Percentiles rank a stretch among this genome's conserved stretches.
phyloP scores from a whole-genome alignment of 1,139 yeast species.

The Kurtzmaniella quercitrusa region DNA sequence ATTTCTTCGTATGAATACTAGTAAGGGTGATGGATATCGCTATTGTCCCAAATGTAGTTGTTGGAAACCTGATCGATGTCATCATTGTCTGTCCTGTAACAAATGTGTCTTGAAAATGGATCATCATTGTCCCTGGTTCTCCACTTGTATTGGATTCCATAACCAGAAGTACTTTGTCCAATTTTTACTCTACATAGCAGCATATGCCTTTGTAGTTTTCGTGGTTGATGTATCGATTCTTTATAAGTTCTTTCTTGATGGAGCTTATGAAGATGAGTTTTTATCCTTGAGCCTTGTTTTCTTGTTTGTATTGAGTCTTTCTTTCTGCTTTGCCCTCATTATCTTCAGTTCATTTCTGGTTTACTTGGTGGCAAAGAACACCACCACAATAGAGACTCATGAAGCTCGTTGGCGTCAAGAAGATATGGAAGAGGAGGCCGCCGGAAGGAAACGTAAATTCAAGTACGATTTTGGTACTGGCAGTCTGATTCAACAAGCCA shows the following conservation, averaged over 20 bases:
- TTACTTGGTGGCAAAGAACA: slow-evolving; percentile 57
- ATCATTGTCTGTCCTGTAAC: slow-evolving; percentile 77
- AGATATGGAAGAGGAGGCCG: slow-evolving; percentile 25
- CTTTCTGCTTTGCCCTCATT: slow-evolving; percentile 60
- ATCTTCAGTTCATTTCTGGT: slow-evolving; percentile 58
- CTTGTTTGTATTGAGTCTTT: slow-evolving; percentile 53
- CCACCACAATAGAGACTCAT: slow-evolving; percentile 80
- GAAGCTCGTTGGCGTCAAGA: slow-evolving; percentile 42
- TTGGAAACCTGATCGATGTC: slow-evolving; percentile 94
- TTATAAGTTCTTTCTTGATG: slow-evolving; percentile 47
- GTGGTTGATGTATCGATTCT: slow-evolving; percentile 37
- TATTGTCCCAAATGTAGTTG: slow-evolving; percentile 52
- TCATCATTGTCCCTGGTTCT: slow-evolving; percentile 98
- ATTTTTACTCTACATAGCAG: slow-evolving; percentile 55
- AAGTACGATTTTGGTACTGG: slow-evolving; percentile 37
- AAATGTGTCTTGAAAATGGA: slow-evolving; percentile 75
- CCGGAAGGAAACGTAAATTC: slow-evolving; percentile 12
- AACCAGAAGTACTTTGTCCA: slow-evolving; percentile 82
- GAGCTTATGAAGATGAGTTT: slow-evolving; percentile 30
- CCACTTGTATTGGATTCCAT: slow-evolving; percentile 56
- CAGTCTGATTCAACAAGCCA: slow-evolving; percentile 39
- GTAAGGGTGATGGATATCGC: slow-evolving; percentile 9
- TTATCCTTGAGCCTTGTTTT: slow-evolving; percentile 61
- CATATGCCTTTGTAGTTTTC: slow-evolving; percentile 42
- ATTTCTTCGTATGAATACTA: slow-evolving; percentile 15